Base-by-base conservation (phyloP, 768 basidiomycete species). In the Vararia minispora region DNA sequence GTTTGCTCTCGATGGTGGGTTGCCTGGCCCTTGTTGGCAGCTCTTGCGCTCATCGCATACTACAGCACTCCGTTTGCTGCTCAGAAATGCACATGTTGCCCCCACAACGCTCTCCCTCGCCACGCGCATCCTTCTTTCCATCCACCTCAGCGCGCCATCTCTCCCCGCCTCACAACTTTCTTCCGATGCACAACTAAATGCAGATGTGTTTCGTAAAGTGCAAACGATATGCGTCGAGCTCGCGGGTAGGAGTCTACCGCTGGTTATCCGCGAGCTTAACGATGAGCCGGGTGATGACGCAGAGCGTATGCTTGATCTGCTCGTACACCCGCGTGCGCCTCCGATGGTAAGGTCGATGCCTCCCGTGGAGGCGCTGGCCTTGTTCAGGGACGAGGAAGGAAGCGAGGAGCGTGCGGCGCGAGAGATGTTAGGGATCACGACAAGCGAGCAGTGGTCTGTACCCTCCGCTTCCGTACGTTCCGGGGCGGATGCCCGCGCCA, bases 241-340 rank as follows among this genome's bases (percentile, higher is more conserved):
- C 18, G 66, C 61, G 5, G 72, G 76, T 56, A 78, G 67, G 55
- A 69, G 68, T 33, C 61, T 83, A 13, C 64, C 69, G 6, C 62
- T 86, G 27, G 62, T 81, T 21, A 58, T 78, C 25, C 58, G 58
- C 37, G 47, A 41, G 24, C 37, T 48, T 37, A 29, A 34, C 31
- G 44, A 45, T 9, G 31, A 37, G 26, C 33, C 26, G 24, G 28
- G 39, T 30, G 26, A 33, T 17, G 42, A 26, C 21, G 16, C 17
- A 9, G 14, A 66, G 43, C 59, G 51, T 16, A 59, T 59, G 25
- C 51, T 82, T 33, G 82, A 84, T 41, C 53, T 78, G 20, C 58
- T 88, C 17, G 52, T 91, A 9, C 88, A 90, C 49, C 86, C 87
- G 32, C 78, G 85, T 16, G 65, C 83, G 4, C 88, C 88, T 7